phyloP scores from a whole-genome alignment of 805 yeast genomes.

The Kazachstania psychrophila region DNA sequence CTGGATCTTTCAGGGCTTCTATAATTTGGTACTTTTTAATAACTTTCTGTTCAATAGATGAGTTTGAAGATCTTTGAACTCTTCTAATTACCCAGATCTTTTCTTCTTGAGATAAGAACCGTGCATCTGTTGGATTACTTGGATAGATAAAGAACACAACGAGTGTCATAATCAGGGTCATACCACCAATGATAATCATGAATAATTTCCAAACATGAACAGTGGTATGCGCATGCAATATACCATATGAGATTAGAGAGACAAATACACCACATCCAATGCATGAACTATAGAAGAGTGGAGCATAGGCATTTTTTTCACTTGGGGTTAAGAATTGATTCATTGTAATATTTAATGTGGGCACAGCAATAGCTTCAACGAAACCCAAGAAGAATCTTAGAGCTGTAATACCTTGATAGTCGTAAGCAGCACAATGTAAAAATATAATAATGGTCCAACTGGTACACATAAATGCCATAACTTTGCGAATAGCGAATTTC shows the following conservation, averaged over 20 bases:
- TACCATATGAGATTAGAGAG: conserved; percentile 40
- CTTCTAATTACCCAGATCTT: conserved; percentile 42
- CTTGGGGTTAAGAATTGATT: conserved; percentile 40
- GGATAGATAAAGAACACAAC: conserved; percentile 39
- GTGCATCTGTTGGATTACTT: conserved; percentile 45
- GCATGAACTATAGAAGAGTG: conserved; percentile 44
- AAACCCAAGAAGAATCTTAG: conserved; percentile 45
- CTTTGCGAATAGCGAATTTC: conserved; percentile 34
- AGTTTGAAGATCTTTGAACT: conserved; percentile 33
- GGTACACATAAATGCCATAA: conserved; percentile 31
- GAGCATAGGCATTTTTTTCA: conserved; percentile 45
- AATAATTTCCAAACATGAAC: conserved; percentile 44
- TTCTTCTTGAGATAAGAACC: conserved; percentile 40
- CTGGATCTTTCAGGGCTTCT: conserved; percentile 44
- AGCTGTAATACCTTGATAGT: conserved; percentile 39
- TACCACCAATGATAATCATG: conserved; percentile 47
- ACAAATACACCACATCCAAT: conserved; percentile 44
- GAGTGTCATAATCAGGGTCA: conserved; percentile 36
- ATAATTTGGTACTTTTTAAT: conserved; percentile 41
- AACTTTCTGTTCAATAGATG: conserved; percentile 38
- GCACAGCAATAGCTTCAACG: conserved; percentile 38
- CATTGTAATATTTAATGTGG: conserved; percentile 39
- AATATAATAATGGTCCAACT: conserved; percentile 41
- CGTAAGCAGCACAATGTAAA: conserved; percentile 37
- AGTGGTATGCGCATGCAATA: conserved; percentile 19